Base-by-base conservation (phyloP, 2,329 filamentous ascomycete genomes). In the Tolypocladium guangdongense region DNA sequence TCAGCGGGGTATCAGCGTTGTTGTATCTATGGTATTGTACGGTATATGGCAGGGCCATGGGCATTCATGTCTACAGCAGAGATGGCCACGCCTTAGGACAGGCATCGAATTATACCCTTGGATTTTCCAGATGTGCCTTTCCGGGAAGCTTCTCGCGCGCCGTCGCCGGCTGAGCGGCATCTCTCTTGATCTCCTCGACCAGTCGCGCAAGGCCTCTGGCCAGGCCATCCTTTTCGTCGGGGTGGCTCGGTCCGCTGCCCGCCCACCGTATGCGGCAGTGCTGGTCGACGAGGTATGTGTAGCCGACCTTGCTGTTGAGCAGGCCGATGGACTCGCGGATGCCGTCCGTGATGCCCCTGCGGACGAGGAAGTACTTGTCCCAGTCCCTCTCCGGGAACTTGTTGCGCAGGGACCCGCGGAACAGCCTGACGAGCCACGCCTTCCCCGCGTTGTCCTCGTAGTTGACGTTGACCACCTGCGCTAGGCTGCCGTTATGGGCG, bases 241-340 rank as follows among this genome's bases (percentile, higher is more conserved):
- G 78, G 57, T 83, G 77, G 47, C 84, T 82, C 48, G 77, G 67
- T 14, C 85, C 88, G 63, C 90, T 95, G 4, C 88, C 93, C 0
- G 92, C 93, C 93, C 93, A 99, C 54, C 93, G 81, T 61, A 99
- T 95, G 71, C 84, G 87, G 68, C 90, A 96, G 58, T 91, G 78
- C 57, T 84, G 77, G 67, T 99, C 93, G 55, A 99, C 77, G 49
- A 99, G 77, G 70, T 96, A 99, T 5, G 91, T 86, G 71, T 96
- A 97, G 38, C 91, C 92, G 36, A 96, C 92, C 70, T 91, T 95
- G 60, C 83, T 84, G 71, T 99, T 99, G 65, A 95, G 73, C 66
- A 95, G 60, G 12, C 83, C 84, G 56, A 87, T 81, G 39, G 72
- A 74, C 67, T 86, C 82, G 51, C 78, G 75, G 53, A 86, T 80